Evolutionary conservation across 139 green algal species (phyloP).

Genomic region (Haematococcus sp.): DNA sequence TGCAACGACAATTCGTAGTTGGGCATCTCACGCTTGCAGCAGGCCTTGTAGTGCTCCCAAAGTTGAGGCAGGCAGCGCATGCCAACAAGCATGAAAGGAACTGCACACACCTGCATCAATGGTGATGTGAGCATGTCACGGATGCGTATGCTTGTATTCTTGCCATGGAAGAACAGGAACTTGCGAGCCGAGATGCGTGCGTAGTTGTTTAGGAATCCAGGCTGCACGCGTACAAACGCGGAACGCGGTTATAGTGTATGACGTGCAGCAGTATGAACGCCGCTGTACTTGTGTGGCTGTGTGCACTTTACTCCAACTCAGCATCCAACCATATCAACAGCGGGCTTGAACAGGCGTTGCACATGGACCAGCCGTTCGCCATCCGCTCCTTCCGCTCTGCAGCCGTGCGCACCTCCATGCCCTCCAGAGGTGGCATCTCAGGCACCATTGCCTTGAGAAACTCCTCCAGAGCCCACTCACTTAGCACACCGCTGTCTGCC

Average conservation of each 20-base stretch:
- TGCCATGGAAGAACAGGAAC: slow-evolving; percentile 66
- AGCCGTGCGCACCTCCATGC: slow-evolving; percentile 18
- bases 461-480: slow-evolving; percentile 47
- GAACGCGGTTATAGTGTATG: neutral
- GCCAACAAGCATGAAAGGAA: neutral
- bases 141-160: slow-evolving; percentile 36
- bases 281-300: neutral
- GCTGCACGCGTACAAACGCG: slow-evolving; percentile 13
- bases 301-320: neutral
- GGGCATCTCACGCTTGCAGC: too few relatives aligned
- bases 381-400: too few relatives aligned
- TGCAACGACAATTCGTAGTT: too few relatives aligned
- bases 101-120: slow-evolving; percentile 20
- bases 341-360: too few relatives aligned
- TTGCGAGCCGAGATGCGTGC: slow-evolving; percentile 51
- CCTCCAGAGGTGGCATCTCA: slow-evolving; percentile 33
- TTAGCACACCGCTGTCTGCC: slow-evolving; percentile 41
- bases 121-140: slow-evolving; percentile 45
- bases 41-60: too few relatives aligned
- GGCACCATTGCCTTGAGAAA: slow-evolving; percentile 44
- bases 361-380: slow-evolving; percentile 2
- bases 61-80: too few relatives aligned
- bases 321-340: neutral
- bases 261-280: neutral
- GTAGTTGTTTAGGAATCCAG: slow-evolving; percentile 53